Conservation (phyloP, 1,284 basidiomycete genomes). For the Schizophyllum amplum region DNA sequence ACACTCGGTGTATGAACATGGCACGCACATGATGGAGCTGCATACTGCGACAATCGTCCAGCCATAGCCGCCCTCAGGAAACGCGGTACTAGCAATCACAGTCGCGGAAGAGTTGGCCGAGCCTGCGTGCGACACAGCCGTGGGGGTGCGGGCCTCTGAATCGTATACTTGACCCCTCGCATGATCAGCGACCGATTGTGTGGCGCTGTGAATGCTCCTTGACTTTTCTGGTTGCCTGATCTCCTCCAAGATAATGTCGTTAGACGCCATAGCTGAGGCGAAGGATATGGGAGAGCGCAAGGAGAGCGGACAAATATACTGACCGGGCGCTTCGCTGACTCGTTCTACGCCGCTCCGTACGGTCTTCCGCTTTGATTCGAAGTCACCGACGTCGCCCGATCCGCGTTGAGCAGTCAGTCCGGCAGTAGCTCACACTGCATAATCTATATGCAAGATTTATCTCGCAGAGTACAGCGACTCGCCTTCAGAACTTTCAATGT, state of each 20-base stretch:
- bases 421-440: too few species aligned
- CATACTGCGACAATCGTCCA: constrained; percentile 15
- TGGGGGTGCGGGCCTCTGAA: not conserved
- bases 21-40: constrained; percentile 9
- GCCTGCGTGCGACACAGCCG: not conserved
- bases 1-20: constrained; percentile 9
- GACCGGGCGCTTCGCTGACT: too few species aligned
- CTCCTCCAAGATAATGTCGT: not conserved
- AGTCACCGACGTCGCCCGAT: too few species aligned
- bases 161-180: not conserved
- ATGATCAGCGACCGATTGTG: not conserved
- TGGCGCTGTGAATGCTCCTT: not conserved
- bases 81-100: not conserved
- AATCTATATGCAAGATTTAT: too few species aligned
- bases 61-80: constrained; percentile 19
- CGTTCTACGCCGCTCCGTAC: too few species aligned
- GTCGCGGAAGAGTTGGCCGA: not conserved
- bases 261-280: not conserved
- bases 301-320: not conserved
- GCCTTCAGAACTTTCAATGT: too few species aligned
- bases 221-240: not conserved
- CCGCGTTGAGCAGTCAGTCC: too few species aligned
- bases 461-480: too few species aligned
- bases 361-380: too few species aligned
- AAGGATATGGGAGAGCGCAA: not conserved